Base-by-base conservation (phyloP, 2,329 filamentous ascomycete species). In the Fusarium chaquense region DNA sequence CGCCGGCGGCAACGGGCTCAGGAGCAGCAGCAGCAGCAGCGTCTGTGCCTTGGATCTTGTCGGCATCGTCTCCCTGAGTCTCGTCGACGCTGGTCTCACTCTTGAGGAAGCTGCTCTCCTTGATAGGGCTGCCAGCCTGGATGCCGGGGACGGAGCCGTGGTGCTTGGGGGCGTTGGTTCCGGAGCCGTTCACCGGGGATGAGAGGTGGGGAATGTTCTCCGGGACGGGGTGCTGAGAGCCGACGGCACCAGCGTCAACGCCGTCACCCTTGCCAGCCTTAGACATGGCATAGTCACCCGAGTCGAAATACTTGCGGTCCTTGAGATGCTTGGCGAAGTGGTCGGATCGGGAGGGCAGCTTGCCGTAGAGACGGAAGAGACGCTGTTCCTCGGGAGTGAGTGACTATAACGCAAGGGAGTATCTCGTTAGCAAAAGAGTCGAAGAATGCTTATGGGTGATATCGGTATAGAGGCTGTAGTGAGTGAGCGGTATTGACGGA, bases 261-360 rank as follows among this genome's bases (percentile, higher is more conserved):
- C 96, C 92, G 77, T 94, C 93, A 80, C 93, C 94, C 84, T 98
- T 98, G 82, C 96, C 96, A 64, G 96, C 96, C 85, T 98, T 97
- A 81, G 92, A 95, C 83, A 97, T 92, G 78, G 94, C 94, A 77
- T 97, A 98, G 84, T 98, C 94, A 78, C 94, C 94, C 65, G 92
- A 96, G 85, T 98, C 94, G 82, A 98, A 98, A 85, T 97, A 98
- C 85, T 97, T 99, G 85, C 96, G 94, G 81, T 98, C 96, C 88
- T 98, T 98, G 79, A 98, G 89, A 80, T 98, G 97, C 86, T 98
- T 98, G 86, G 97, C 94, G 76, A 98, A 91, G 77, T 98, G 89
- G 81, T 98, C 95, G 81, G 94, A 97, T 81, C 96, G 96, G 82
- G 92, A 97, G 71, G 96, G 96, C 65, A 98, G 91, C 84, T 98